phyloP scores from a whole-genome alignment of 2,329 filamentous ascomycete species.

The Fusarium beomiforme region DNA sequence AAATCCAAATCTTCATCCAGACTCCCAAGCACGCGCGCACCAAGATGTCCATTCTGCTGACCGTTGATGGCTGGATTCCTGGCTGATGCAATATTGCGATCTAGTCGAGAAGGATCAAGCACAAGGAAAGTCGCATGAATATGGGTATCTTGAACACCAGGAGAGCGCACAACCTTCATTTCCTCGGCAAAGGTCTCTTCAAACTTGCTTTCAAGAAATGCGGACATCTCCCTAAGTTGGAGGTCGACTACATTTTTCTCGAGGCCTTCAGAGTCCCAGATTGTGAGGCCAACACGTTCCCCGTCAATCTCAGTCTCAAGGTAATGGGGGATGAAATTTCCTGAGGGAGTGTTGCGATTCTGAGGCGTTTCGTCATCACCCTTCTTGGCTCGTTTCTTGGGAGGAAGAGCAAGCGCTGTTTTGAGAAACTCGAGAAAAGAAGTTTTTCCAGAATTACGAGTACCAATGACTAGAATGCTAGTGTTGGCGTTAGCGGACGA shows the following conservation, averaged over 20 bases:
- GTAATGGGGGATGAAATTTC: constrained; percentile 87
- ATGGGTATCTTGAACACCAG: constrained; percentile 93
- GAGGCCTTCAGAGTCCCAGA: constrained; percentile 96
- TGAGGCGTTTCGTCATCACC: constrained; percentile 68
- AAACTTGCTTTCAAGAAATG: constrained; percentile 97
- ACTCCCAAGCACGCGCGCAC: constrained; percentile 66
- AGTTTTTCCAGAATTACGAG: constrained; percentile 89
- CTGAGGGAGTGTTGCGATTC: constrained; percentile 61
- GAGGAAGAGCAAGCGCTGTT: constrained; percentile 82
- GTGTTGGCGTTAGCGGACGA: not conserved
- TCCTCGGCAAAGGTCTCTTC: constrained; percentile 98
- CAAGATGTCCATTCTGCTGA: constrained; percentile 57
- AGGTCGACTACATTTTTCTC: constrained; percentile 96
- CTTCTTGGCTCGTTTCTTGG: constrained; percentile 74
- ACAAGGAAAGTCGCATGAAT: constrained; percentile 96
- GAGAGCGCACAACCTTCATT: constrained; percentile 95
- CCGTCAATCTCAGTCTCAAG: constrained; percentile 94
- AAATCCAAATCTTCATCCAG: constrained; percentile 91
- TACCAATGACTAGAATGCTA: constrained; percentile 91
- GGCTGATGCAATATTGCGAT: constrained; percentile 79
- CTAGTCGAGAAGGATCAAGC: constrained; percentile 86
- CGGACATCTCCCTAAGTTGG: constrained; percentile 88
- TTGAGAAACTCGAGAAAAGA: constrained; percentile 97
- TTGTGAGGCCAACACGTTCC: constrained; percentile 88
- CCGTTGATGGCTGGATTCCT: constrained; percentile 65